Percentiles rank a stretch among this genome's conserved stretches.
These are phyloP conservation scores for Paracorniculantispora psalliotae DNA, from an alignment of 2,329 filamentous ascomycete species.

Conservation along the genomic window DNA sequence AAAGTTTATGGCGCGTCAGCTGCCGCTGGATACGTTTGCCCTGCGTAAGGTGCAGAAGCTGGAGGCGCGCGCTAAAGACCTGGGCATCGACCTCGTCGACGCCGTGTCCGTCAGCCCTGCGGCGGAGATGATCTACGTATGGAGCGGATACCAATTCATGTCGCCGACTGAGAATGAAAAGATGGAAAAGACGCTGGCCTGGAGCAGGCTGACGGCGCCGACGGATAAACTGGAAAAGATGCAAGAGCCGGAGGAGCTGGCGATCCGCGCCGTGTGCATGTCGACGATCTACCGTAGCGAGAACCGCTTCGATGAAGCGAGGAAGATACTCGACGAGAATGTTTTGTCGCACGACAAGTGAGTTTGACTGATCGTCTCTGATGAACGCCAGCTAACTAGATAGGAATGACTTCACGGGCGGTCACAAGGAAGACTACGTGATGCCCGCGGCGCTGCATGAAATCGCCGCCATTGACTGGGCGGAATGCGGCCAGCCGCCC, in stretches of 20 bases:
- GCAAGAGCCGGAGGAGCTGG: conserved; percentile 53
- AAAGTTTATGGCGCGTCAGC: conserved; percentile 79
- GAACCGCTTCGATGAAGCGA: conserved; percentile 60
- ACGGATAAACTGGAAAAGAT: conserved; percentile 38
- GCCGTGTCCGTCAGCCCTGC: conserved; percentile 75
- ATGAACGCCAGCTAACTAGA: conserved; percentile 6
- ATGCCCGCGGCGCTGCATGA: conserved; percentile 79
- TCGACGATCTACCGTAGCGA: conserved; percentile 62
- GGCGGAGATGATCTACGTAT: conserved; percentile 90
- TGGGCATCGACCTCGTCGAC: conserved; percentile 67
- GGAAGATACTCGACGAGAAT: conserved; percentile 55
- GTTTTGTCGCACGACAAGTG: conserved; percentile 62
- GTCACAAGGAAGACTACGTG: conserved; percentile 63
- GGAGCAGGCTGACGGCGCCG: conserved; percentile 51
- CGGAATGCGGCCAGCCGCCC: conserved; percentile 49
- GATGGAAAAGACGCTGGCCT: conserved; percentile 60
- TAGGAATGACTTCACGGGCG: conserved; percentile 52
- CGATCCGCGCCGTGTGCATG: conserved; percentile 61
- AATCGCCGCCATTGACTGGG: conserved; percentile 76
- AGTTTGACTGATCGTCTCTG: conserved; percentile 19
- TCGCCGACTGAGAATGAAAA: conserved; percentile 55
- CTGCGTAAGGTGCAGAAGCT: conserved; percentile 81
- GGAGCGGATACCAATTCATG: conserved; percentile 87
- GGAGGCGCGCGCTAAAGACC: conserved; percentile 68
- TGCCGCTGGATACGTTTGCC: conserved; percentile 87